Evolutionary conservation across 192 early-diverging fungal species (phyloP).

Genomic region (Obelidium mucronatum): DNA sequence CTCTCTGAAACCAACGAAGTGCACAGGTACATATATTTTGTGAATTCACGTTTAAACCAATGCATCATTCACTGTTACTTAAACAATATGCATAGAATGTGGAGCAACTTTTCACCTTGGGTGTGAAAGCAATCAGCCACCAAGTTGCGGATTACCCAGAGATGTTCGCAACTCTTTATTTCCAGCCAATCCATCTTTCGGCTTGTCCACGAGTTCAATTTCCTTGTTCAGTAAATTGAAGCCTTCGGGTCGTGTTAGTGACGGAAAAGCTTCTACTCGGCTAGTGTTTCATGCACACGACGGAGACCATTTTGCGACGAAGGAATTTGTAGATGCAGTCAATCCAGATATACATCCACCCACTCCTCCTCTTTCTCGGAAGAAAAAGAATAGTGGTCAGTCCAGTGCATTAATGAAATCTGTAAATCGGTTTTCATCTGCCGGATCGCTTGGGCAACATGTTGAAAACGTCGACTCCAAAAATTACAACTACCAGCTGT

Average conservation of each 20-base stretch:
- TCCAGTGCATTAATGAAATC: no score
- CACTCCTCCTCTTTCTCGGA: conserved; percentile 19
- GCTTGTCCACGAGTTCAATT: conserved; percentile 9
- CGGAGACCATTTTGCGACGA: conserved; percentile 30
- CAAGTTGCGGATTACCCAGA: conserved; percentile 23
- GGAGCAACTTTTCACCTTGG: conserved; percentile 23
- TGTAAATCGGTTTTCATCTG: no score
- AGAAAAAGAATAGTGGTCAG: conserved; percentile 2
- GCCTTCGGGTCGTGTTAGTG: not conserved
- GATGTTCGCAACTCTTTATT: conserved; percentile 23
- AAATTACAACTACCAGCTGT: not conserved
- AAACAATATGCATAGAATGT: conserved; percentile 12
- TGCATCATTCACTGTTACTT: not conserved
- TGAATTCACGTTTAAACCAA: not conserved
- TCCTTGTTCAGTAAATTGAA: not conserved
- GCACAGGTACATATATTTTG: conserved; percentile 6
- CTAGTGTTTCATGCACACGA: conserved; percentile 27
- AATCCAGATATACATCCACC: conserved; percentile 37
- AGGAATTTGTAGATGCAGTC: conserved; percentile 26
- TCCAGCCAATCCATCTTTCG: conserved; percentile 6
- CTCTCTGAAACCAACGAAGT: conserved; percentile 8
- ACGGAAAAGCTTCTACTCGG: not conserved
- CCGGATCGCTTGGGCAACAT: not conserved
- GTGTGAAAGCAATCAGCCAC: conserved; percentile 5
- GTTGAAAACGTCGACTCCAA: not conserved